These are phyloP conservation scores for Mucor racemosus DNA, from an alignment of 371 early-diverging fungal genomes.

Conservation along the genomic window DNA sequence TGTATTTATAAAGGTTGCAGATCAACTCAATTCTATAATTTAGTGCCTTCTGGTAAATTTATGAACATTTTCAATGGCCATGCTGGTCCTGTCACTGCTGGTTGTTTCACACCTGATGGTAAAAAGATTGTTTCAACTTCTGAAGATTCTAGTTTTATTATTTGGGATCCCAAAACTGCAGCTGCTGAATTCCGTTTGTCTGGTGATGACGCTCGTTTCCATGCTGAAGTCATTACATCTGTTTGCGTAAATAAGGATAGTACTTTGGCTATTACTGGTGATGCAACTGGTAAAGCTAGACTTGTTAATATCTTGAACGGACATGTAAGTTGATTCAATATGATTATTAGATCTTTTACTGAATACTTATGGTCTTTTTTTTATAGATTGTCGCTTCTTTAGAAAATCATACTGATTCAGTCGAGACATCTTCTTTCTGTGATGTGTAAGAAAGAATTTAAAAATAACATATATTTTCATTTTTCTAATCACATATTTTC, in stretches of 20 bases:
- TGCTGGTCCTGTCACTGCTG: constrained; percentile 82
- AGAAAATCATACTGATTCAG: constrained; percentile 78
- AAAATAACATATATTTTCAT: constrained; percentile 26
- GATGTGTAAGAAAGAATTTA: constrained; percentile 32
- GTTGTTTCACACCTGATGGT: constrained; percentile 91
- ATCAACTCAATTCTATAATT: neutral
- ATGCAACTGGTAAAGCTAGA: constrained; percentile 77
- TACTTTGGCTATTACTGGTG: constrained; percentile 81
- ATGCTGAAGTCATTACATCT: constrained; percentile 79
- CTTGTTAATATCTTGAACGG: constrained; percentile 78
- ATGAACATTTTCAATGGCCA: constrained; percentile 96
- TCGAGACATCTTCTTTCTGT: constrained; percentile 81
- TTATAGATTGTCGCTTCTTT: constrained; percentile 73
- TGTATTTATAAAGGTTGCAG: neutral
- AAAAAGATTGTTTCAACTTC: constrained; percentile 80
- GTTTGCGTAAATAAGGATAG: constrained; percentile 79
- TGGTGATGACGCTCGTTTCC: constrained; percentile 86
- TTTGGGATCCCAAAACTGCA: constrained; percentile 95
- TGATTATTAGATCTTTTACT: too few species aligned
- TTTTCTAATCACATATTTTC: neutral
- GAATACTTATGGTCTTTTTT: neutral
- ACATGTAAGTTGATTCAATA: constrained; percentile 41
- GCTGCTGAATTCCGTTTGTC: constrained; percentile 63
- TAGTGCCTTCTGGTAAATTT: constrained; percentile 81
- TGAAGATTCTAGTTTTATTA: constrained; percentile 82